Percentiles rank a stretch among this genome's conserved stretches.
Conservation (phyloP, 495 filamentous ascomycete genomes). For the Pseudevernia furfuracea region DNA sequence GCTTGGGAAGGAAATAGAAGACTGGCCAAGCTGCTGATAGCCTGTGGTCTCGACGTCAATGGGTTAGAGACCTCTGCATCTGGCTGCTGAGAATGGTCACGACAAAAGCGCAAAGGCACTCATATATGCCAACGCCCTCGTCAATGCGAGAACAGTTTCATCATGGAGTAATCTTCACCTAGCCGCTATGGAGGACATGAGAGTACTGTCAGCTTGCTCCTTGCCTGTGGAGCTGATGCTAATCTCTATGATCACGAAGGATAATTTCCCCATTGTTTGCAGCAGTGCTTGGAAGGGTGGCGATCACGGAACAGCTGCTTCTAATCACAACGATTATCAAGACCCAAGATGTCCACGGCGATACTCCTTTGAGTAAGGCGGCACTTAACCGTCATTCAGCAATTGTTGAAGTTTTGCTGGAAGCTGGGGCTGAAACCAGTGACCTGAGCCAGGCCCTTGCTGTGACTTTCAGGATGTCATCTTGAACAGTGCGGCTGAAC, state of each 20-base stretch:
- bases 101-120: too few relatives aligned
- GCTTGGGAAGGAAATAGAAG: too few relatives aligned
- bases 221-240: background rate
- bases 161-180: background rate
- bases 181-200: background rate
- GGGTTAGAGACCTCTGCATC: too few relatives aligned
- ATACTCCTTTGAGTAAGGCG: background rate
- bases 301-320: too few relatives aligned
- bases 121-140: too few relatives aligned
- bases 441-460: background rate
- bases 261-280: too few relatives aligned
- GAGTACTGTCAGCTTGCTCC: background rate
- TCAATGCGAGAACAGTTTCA: too few relatives aligned
- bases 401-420: background rate
- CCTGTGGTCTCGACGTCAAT: too few relatives aligned
- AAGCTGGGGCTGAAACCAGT: background rate
- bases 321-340: background rate
- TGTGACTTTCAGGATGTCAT: background rate
- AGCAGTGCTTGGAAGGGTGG: too few relatives aligned
- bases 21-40: too few relatives aligned
- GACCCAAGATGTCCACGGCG: background rate
- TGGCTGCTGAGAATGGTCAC: too few relatives aligned
- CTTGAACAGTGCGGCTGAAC: background rate
- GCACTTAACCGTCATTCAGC: background rate
- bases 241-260: background rate